Conservation (phyloP, 176 grass and related monocot species). For the Cymbopogon citratus region DNA sequence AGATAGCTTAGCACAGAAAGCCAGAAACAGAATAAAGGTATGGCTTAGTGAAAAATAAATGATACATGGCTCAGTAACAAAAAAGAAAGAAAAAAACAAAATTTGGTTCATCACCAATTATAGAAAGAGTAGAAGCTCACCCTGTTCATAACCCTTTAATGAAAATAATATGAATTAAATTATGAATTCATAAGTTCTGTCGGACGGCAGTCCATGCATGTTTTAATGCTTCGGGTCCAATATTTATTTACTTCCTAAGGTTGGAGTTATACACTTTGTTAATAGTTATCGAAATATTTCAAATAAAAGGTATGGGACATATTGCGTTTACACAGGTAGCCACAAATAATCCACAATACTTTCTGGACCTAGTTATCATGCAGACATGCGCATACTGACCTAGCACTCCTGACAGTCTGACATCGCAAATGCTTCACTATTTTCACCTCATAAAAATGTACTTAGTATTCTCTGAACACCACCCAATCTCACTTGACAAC, state of each 20-base stretch:
- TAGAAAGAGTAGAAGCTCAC: background rate
- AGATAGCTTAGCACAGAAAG: background rate
- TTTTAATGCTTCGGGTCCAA: background rate
- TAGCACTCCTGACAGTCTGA: background rate
- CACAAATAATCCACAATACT: background rate
- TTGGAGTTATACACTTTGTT: background rate
- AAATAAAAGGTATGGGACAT: background rate
- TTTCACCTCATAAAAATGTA: conserved; percentile 7
- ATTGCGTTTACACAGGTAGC: background rate
- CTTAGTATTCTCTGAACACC: background rate
- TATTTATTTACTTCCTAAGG: background rate
- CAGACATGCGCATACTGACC: background rate
- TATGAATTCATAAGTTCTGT: background rate
- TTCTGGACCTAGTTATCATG: background rate
- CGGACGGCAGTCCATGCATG: background rate
- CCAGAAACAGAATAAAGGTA: background rate
- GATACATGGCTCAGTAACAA: background rate
- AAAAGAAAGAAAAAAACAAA: background rate
- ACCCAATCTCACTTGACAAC: background rate
- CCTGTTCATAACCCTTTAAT: background rate
- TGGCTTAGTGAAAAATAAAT: background rate
- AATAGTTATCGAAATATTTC: background rate
- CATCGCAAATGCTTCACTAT: conserved; percentile 2
- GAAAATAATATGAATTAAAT: background rate
- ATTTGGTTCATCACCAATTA: background rate